These are phyloP conservation scores for Colletotrichum plurivorum DNA, from an alignment of 2,329 filamentous ascomycete genomes.

Conservation along the genomic window DNA sequence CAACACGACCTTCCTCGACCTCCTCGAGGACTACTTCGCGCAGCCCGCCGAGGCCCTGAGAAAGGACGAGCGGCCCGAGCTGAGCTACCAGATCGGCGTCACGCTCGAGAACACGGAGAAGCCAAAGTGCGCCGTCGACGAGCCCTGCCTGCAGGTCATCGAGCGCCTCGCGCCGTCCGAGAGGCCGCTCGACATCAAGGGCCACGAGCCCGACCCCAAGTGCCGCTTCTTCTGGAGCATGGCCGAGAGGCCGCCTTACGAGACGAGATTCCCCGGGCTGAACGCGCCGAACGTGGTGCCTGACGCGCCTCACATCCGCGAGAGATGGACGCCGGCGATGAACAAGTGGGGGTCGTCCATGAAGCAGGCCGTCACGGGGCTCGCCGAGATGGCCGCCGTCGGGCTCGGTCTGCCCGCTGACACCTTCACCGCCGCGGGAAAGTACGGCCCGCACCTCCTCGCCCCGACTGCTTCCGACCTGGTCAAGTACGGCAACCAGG, in stretches of 20 bases:
- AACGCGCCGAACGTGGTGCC: conserved; percentile 71
- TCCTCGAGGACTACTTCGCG: conserved; percentile 76
- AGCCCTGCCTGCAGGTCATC: conserved; percentile 72
- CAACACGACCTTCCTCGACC: conserved; percentile 71
- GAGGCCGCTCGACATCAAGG: conserved; percentile 70
- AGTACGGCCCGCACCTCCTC: conserved; percentile 73
- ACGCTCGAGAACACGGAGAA: conserved; percentile 75
- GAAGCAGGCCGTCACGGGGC: conserved; percentile 70
- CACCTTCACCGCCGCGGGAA: conserved; percentile 68
- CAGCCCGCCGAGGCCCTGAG: conserved; percentile 64
- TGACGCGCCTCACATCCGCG: conserved; percentile 61
- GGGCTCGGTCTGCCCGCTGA: conserved; percentile 67
- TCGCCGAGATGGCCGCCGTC: conserved; percentile 71
- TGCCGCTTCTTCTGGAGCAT: conserved; percentile 76
- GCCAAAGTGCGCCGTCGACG: conserved; percentile 74
- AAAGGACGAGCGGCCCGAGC: conserved; percentile 68
- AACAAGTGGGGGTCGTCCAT: conserved; percentile 71
- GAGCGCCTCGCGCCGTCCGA: conserved; percentile 66
- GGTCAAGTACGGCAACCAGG: conserved; percentile 62
- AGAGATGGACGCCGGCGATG: conserved; percentile 69
- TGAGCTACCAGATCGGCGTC: conserved; percentile 73
- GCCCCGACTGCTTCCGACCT: conserved; percentile 74
- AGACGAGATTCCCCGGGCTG: conserved; percentile 68
- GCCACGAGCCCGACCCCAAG: conserved; percentile 71
- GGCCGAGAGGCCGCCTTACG: conserved; percentile 66